Percentiles rank a stretch among this genome's conserved stretches.
Evolutionary conservation across 2,329 filamentous ascomycete species (phyloP).

Genomic region (Fusarium proliferatum): DNA sequence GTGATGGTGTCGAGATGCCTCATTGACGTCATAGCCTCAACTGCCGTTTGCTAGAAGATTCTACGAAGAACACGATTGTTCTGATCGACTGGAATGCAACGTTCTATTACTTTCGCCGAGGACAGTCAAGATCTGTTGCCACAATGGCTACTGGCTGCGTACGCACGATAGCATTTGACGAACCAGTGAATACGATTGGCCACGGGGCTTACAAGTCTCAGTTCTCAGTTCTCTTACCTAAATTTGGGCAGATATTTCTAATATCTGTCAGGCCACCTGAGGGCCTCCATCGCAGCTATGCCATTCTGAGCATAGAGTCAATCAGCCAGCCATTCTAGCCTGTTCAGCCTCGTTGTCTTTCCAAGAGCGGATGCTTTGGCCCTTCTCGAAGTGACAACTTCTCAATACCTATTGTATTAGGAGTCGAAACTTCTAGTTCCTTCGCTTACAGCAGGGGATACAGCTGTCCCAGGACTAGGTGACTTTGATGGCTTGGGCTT

Average conservation of each 20-base stretch:
- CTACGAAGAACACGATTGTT: neutral
- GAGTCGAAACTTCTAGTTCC: neutral
- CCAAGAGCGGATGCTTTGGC: neutral
- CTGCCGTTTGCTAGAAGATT: conserved; percentile 18
- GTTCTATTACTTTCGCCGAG: neutral
- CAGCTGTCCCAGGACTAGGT: neutral
- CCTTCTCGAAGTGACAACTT: conserved; percentile 3
- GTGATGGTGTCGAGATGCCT: conserved; percentile 31
- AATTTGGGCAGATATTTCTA: neutral
- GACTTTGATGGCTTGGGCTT: neutral
- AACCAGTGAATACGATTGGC: neutral
- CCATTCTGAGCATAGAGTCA: conserved; percentile 1
- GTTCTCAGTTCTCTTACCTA: neutral
- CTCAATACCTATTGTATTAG: neutral
- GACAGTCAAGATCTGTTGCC: neutral
- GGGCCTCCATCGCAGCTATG: neutral
- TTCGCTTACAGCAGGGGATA: conserved; percentile 2
- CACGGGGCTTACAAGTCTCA: neutral
- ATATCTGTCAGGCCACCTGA: neutral
- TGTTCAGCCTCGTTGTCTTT: neutral
- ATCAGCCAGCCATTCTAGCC: neutral
- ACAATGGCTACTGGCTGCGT: neutral
- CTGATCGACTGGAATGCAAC: neutral
- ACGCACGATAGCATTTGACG: neutral
- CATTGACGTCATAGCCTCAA: conserved; percentile 40